These are phyloP conservation scores for Ophiostoma triangulosporum DNA, from an alignment of 2,329 filamentous ascomycete genomes.

Conservation along the genomic window DNA sequence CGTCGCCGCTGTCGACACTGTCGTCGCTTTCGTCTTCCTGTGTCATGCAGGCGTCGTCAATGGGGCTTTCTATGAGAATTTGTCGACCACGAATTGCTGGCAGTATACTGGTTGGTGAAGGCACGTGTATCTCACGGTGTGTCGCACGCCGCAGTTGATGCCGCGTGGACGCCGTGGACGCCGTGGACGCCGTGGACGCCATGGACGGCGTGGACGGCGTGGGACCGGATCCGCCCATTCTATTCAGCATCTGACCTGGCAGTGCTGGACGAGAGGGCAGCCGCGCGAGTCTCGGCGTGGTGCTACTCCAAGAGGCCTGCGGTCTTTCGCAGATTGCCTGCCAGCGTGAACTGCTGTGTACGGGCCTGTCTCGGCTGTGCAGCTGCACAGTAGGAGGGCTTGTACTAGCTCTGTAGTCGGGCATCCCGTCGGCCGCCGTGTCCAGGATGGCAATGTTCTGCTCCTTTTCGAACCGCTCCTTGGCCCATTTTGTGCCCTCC, in stretches of 20 bases:
- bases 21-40: not conserved
- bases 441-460: slow-evolving; percentile 57
- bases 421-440: slow-evolving; percentile 56
- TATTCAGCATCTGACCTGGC: too few species aligned
- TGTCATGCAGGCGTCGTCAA: not conserved
- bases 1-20: slow-evolving; percentile 32
- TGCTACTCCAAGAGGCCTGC: not conserved
- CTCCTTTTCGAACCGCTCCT: slow-evolving; percentile 65
- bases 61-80: slow-evolving; percentile 11
- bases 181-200: too few species aligned
- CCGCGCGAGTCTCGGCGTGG: not conserved
- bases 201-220: too few species aligned
- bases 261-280: not conserved
- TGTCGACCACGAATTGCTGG: not conserved
- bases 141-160: too few species aligned
- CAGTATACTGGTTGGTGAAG: too few species aligned
- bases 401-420: slow-evolving; percentile 35
- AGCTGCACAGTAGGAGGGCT: not conserved
- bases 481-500: slow-evolving; percentile 74
- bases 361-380: not conserved
- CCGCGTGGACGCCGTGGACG: too few species aligned
- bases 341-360: not conserved
- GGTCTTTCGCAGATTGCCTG: not conserved
- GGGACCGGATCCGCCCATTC: too few species aligned
- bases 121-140: too few species aligned